A percentile compares a stretch with the other conserved stretches of the same genome.
phyloP scores from a whole-genome alignment of 768 basidiomycete species.

The Leccinum sublutescens region DNA sequence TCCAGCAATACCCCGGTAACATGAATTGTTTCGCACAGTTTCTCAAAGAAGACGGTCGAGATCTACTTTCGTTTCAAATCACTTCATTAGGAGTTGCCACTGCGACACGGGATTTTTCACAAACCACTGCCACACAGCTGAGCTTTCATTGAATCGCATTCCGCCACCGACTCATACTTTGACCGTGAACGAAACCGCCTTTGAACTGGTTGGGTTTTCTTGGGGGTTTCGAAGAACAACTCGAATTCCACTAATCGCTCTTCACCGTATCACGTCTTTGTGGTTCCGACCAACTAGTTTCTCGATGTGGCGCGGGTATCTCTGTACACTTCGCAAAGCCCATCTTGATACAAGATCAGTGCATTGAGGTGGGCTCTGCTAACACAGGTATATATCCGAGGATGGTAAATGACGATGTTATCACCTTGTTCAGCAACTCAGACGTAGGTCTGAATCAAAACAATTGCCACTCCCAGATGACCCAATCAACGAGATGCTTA shows the following conservation, averaged over 20 bases:
- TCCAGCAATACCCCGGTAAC: neutral
- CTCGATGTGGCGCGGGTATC: neutral
- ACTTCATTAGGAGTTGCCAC: conserved; percentile 4
- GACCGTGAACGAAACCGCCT: neutral
- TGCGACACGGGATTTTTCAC: conserved; percentile 10
- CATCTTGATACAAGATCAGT: conserved; percentile 16
- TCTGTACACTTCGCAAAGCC: conserved; percentile 14
- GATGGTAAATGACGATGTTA: neutral
- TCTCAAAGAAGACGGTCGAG: conserved; percentile 5
- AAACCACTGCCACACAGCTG: neutral
- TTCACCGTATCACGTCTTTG: neutral
- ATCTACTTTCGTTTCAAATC: conserved; percentile 14
- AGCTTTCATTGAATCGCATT: neutral
- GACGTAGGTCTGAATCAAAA: neutral
- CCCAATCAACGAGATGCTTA: neutral
- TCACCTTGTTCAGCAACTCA: neutral
- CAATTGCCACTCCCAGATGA: too few species aligned
- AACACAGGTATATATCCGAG: neutral
- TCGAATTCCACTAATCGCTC: neutral
- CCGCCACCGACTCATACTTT: neutral
- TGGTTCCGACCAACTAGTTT: neutral
- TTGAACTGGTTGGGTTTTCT: neutral
- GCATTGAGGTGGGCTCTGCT: conserved; percentile 7
- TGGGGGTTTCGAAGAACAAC: neutral
- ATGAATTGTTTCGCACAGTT: neutral